Conservation (phyloP, 352 stramenopile genomes). For the Pythium plurisporium region DNA sequence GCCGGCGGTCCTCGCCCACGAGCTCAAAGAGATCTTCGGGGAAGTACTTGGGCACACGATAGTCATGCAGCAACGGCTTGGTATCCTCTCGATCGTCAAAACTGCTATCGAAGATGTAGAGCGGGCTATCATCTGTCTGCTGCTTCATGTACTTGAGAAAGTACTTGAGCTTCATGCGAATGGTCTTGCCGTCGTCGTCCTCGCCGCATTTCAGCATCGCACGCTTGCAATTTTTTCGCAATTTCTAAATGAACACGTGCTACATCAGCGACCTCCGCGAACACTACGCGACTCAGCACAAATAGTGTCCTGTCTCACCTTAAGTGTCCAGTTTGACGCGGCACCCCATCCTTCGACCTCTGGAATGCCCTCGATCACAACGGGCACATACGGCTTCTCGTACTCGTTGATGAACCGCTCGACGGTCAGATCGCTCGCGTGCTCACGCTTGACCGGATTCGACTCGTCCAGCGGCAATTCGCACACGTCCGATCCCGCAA, state of each 20-base stretch:
- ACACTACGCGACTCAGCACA: background rate
- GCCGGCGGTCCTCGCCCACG: constrained; percentile 78
- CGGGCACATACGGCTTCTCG: constrained; percentile 61
- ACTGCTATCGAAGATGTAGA: constrained; percentile 98
- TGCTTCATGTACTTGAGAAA: constrained; percentile 69
- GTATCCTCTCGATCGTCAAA: constrained; percentile 87
- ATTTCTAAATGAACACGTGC: constrained; percentile 21
- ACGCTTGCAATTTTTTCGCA: constrained; percentile 74
- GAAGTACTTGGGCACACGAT: constrained; percentile 79
- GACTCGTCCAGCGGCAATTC: constrained; percentile 67
- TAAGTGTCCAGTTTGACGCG: constrained; percentile 68
- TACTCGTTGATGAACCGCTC: constrained; percentile 85
- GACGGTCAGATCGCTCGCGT: constrained; percentile 68
- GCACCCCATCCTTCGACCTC: constrained; percentile 72
- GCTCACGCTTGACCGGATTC: constrained; percentile 62
- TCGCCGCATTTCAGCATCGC: constrained; percentile 79
- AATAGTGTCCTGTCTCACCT: constrained; percentile 22
- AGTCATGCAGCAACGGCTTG: constrained; percentile 71
- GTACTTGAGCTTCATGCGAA: constrained; percentile 83
- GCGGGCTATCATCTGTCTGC: constrained; percentile 85
- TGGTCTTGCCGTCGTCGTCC: constrained; percentile 70
- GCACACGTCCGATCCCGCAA: constrained; percentile 75
- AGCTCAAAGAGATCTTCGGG: constrained; percentile 79
- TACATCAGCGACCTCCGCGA: too few species aligned
- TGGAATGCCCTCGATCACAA: constrained; percentile 83